A percentile compares a stretch with the other conserved stretches of the same genome.
Evolutionary conservation across 2,329 filamentous ascomycete genomes (phyloP).

Genomic region (Podosphaera aphanis): DNA sequence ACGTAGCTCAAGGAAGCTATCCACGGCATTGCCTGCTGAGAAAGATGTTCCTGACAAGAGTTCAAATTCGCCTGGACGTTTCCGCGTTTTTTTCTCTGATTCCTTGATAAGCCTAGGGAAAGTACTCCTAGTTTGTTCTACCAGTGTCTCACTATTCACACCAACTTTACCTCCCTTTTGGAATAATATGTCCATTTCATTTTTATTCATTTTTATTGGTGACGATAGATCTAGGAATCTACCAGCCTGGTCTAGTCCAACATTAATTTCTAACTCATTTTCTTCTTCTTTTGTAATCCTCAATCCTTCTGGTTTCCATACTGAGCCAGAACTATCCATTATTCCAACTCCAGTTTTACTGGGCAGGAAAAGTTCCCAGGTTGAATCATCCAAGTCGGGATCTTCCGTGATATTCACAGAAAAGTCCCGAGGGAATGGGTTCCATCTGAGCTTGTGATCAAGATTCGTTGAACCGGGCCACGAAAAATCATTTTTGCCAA

Average conservation of each 20-base stretch:
- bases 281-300: conserved; percentile 21
- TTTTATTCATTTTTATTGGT: conserved; percentile 20
- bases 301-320: conserved; percentile 26
- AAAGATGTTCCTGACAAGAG: conserved; percentile 13
- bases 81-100: conserved; percentile 5
- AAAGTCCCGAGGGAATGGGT: conserved; percentile 19
- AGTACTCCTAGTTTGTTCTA: too few species aligned
- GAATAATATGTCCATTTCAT: conserved; percentile 6
- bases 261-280: conserved; percentile 18
- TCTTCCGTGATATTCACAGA: conserved; percentile 18
- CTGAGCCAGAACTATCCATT: conserved; percentile 19
- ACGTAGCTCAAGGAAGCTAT: conserved; percentile 27
- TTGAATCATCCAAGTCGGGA: conserved; percentile 19
- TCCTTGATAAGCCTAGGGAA: neutral
- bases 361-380: conserved; percentile 17
- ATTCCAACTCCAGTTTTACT: conserved; percentile 10
- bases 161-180: too few species aligned
- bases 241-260: conserved; percentile 7
- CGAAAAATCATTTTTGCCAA: conserved; percentile 10
- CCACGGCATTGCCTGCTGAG: conserved; percentile 21
- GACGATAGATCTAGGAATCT: conserved; percentile 15
- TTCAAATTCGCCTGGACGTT: conserved; percentile 6
- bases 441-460: conserved; percentile 23
- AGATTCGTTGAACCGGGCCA: conserved; percentile 20
- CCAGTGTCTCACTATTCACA: neutral